phyloP scores from a whole-genome alignment of 352 stramenopile species.

The Thalassiosira exigua region DNA sequence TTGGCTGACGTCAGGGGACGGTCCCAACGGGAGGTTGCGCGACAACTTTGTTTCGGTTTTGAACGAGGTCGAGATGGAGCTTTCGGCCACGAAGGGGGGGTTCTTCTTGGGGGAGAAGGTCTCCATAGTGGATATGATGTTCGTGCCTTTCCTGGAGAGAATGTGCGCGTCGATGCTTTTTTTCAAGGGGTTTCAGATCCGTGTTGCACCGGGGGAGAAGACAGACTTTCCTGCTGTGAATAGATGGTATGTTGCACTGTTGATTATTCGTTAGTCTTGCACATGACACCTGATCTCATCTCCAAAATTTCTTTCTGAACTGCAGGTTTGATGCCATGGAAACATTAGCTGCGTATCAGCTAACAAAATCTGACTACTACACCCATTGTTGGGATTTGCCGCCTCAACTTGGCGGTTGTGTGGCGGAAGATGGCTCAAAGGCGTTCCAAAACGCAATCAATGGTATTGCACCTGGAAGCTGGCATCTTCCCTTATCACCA shows the following conservation, averaged over 20 bases:
- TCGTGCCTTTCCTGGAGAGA: slow-evolving; percentile 86
- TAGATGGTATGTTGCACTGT: no score
- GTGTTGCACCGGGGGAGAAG: slow-evolving; percentile 57
- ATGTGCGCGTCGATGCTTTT: slow-evolving; percentile 85
- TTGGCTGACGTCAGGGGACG: slow-evolving; percentile 75
- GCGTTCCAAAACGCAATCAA: slow-evolving; percentile 63
- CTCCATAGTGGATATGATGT: slow-evolving; percentile 86
- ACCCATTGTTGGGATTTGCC: slow-evolving; percentile 87
- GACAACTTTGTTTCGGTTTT: slow-evolving; percentile 73
- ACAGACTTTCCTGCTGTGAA: slow-evolving; percentile 74
- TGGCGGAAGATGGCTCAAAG: slow-evolving; percentile 64
- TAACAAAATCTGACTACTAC: slow-evolving; percentile 88
- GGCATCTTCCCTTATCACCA: slow-evolving; percentile 72
- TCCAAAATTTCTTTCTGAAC: no score
- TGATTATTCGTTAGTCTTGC: no score
- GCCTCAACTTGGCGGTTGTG: slow-evolving; percentile 85
- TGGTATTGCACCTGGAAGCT: slow-evolving; percentile 67
- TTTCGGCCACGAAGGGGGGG: slow-evolving; percentile 61
- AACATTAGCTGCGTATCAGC: slow-evolving; percentile 78
- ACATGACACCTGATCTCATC: no score
- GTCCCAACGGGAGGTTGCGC: slow-evolving; percentile 31
- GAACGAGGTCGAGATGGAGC: slow-evolving; percentile 71
- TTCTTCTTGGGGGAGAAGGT: slow-evolving; percentile 83
- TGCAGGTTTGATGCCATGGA: slow-evolving; percentile 87
- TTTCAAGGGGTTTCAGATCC: slow-evolving; percentile 87